phyloP scores from a whole-genome alignment of 352 stramenopile genomes.

The Globisporangium nagaii region DNA sequence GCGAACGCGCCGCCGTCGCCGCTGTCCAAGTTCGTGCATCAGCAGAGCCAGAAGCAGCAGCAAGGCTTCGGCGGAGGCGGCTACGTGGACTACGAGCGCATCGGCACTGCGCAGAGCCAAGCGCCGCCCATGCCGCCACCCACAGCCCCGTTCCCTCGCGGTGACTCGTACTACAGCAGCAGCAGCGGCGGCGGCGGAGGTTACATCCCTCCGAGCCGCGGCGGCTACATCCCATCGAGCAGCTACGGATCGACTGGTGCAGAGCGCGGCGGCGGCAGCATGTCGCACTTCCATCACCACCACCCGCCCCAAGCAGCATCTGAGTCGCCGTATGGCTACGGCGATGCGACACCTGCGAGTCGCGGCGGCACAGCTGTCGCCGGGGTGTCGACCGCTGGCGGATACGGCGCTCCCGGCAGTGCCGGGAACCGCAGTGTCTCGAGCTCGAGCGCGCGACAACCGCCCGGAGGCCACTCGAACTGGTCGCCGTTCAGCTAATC shows the following conservation, averaged over 20 bases:
- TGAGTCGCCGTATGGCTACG: conserved; percentile 4
- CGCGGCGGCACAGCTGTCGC: conserved; percentile 3
- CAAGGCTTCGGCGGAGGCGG: not conserved
- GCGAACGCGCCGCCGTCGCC: conserved; percentile 40
- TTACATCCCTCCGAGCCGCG: conserved; percentile 5
- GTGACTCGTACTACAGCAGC: not conserved
- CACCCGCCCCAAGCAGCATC: not conserved
- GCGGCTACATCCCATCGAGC: not conserved
- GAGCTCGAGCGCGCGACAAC: conserved; percentile 27
- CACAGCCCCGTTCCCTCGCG: not conserved
- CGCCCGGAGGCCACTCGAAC: conserved; percentile 55
- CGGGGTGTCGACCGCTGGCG: not conserved
- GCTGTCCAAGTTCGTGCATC: conserved; percentile 68
- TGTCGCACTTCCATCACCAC: conserved; percentile 6
- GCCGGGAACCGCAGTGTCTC: conserved; percentile 3
- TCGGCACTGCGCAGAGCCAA: conserved; percentile 13
- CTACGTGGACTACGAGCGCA: conserved; percentile 14
- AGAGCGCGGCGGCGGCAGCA: not conserved
- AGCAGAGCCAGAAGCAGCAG: conserved; percentile 28
- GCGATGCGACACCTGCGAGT: conserved; percentile 9
- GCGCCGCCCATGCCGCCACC: not conserved
- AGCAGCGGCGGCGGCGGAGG: not conserved
- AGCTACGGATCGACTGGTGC: not conserved
- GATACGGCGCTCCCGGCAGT: not conserved
- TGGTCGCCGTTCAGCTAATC: conserved; percentile 40